A percentile compares a stretch with the other conserved stretches of the same genome.
These are phyloP conservation scores for Closterium sp. DNA, from an alignment of 139 green algal species.

Conservation along the genomic window DNA sequence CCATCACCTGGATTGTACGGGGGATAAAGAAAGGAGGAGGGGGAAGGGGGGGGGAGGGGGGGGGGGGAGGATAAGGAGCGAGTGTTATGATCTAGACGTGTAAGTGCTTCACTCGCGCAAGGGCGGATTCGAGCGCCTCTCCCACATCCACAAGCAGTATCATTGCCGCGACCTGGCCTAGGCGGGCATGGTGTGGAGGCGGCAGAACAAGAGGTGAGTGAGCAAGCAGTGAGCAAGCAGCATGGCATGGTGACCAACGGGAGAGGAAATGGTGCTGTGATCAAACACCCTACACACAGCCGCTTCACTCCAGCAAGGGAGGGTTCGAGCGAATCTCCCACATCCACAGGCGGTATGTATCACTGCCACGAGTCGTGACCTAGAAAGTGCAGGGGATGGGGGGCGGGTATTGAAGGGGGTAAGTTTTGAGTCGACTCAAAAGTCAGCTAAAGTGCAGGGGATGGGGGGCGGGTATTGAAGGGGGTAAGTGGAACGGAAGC, in stretches of 20 bases:
- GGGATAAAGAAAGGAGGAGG: neutral
- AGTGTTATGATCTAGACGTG: neutral
- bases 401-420: neutral
- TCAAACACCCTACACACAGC: too few species aligned
- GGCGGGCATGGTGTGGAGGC: too few species aligned
- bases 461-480: neutral
- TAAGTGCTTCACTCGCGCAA: conserved; percentile 14
- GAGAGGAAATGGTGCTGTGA: too few species aligned
- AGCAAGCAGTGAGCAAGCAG: too few species aligned
- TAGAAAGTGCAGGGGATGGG: neutral
- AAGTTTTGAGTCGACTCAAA: too few species aligned
- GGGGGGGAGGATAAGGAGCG: too few species aligned
- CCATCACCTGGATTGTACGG: conserved; percentile 13
- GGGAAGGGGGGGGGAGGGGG: neutral
- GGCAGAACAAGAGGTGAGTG: neutral
- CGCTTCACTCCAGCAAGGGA: conserved; percentile 14
- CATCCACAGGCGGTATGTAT: neutral
- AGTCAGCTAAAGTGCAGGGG: neutral
- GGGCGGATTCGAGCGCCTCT: conserved; percentile 13
- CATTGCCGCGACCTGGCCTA: conserved; percentile 26
- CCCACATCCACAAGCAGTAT: conserved; percentile 6
- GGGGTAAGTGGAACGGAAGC: too few species aligned
- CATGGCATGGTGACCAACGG: too few species aligned
- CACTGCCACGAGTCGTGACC: neutral
- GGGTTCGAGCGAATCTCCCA: conserved; percentile 9